Percentiles rank a stretch among this genome's conserved stretches.
Conservation (phyloP, 2,329 filamentous ascomycete species). For the Kalmusia sp. region DNA sequence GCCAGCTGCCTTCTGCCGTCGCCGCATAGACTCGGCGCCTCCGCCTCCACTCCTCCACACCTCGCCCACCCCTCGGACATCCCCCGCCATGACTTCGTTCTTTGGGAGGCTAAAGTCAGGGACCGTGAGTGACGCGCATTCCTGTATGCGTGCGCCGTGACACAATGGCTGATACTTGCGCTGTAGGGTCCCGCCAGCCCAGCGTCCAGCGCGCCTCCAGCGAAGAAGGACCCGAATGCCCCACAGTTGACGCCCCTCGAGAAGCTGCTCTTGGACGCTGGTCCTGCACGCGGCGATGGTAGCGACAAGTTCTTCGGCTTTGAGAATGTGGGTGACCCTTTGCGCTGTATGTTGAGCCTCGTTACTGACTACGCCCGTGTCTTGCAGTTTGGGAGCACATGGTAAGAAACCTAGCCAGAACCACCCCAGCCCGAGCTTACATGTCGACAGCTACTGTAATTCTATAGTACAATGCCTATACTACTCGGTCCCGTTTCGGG, state of each 20-base stretch:
- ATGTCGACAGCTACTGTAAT: conserved; percentile 82
- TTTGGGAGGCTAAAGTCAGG: conserved; percentile 61
- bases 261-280: conserved; percentile 84
- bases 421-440: conserved; percentile 17
- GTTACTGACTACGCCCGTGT: conserved; percentile 27
- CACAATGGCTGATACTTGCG: conserved; percentile 29
- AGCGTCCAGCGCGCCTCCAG: conserved; percentile 53
- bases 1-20: conserved; percentile 1
- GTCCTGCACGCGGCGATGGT: conserved; percentile 82
- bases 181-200: conserved; percentile 56
- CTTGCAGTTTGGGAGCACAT: conserved; percentile 93
- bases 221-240: conserved; percentile 67
- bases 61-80: conserved; percentile 16
- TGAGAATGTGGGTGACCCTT: conserved; percentile 79
- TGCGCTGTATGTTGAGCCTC: conserved; percentile 9
- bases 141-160: conserved; percentile 9
- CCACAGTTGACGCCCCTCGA: conserved; percentile 66
- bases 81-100: conserved; percentile 58
- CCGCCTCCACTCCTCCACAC: conserved; percentile 15
- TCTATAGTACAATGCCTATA: conserved; percentile 97
- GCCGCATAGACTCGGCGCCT: conserved; percentile 13
- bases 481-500: conserved; percentile 91
- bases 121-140: conserved; percentile 47
- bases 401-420: conserved; percentile 61
- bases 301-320: conserved; percentile 98